Conservation (phyloP, 2,329 filamentous ascomycete genomes). For the Endocalyx cinctus region DNA sequence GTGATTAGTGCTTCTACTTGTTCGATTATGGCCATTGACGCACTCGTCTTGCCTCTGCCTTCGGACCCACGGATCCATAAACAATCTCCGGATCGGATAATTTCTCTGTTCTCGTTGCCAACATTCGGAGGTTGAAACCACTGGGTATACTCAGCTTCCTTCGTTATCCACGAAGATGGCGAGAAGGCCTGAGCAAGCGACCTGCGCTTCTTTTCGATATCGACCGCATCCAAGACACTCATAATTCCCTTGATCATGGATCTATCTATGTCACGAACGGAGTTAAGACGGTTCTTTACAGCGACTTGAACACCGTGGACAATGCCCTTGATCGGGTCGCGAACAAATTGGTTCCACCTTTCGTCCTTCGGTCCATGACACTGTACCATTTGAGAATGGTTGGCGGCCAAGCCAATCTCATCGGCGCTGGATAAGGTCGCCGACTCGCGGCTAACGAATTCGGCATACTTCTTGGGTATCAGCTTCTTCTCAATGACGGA, state of each 20-base stretch:
- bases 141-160: background rate
- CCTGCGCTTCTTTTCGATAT: background rate
- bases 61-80: background rate
- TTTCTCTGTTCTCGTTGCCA: background rate
- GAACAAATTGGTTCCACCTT: background rate
- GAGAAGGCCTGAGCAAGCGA: background rate
- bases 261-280: background rate
- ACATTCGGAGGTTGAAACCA: background rate
- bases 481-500: constrained; percentile 22
- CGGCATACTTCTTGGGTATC: constrained; percentile 29
- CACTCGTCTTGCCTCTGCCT: background rate
- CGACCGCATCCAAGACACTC: background rate
- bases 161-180: background rate
- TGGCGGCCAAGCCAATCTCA: constrained; percentile 7
- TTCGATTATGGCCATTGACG: background rate
- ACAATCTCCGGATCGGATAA: too few relatives aligned
- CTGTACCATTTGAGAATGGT: background rate
- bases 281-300: background rate
- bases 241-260: background rate
- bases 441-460: constrained; percentile 30
- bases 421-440: background rate
- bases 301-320: background rate
- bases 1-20: background rate
- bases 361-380: background rate
- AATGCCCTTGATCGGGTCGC: background rate